Conservation (phyloP, 345 rosid genomes). For the Garcia nutans region DNA sequence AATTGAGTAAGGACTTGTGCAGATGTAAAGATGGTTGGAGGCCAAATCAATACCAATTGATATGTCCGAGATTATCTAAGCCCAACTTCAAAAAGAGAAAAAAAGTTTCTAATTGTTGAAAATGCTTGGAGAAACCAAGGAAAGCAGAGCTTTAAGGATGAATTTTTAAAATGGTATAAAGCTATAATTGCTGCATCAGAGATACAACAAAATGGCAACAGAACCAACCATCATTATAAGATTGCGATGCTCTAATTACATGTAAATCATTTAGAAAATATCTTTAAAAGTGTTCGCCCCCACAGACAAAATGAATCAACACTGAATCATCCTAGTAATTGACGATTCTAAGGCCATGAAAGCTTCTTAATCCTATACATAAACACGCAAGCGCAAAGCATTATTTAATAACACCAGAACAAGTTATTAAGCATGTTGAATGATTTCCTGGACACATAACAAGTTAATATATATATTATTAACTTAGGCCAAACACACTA, state of each 20-base stretch:
- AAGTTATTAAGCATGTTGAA: background rate
- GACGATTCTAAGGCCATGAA: background rate
- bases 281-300: background rate
- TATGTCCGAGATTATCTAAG: background rate
- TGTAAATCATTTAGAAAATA: background rate
- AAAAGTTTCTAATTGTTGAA: no score
- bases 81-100: background rate
- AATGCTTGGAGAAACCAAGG: no score
- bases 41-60: background rate
- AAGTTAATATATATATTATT: no score
- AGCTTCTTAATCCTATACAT: background rate
- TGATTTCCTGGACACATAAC: background rate
- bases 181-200: no score
- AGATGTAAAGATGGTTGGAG: background rate
- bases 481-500: no score
- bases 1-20: background rate
- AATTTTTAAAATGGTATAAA: no score
- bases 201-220: background rate
- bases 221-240: background rate
- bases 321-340: background rate
- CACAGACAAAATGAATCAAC: background rate
- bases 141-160: no score
- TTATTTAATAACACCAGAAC: background rate
- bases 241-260: no score
- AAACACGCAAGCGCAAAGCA: background rate